These are phyloP conservation scores for Epichloe sibirici DNA, from an alignment of 2,329 filamentous ascomycete genomes.

Conservation along the genomic window DNA sequence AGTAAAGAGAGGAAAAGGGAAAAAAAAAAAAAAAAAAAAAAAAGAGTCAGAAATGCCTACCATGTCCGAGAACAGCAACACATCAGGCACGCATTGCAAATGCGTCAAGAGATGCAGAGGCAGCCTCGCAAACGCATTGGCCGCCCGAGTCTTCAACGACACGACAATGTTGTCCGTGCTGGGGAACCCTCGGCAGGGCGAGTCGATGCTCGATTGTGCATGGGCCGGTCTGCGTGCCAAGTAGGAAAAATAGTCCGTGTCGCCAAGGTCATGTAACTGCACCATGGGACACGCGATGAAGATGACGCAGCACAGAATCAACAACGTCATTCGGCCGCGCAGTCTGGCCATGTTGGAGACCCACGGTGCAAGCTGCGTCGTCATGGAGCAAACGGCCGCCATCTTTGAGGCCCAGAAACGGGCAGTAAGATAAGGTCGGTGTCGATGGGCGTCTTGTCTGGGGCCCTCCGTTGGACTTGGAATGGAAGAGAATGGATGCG, in stretches of 20 bases:
- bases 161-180: constrained; percentile 32
- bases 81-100: constrained; percentile 40
- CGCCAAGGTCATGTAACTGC: not conserved
- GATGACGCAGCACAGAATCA: not conserved
- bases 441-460: too few relatives aligned
- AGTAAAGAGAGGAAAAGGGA: not conserved
- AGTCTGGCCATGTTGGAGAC: not conserved
- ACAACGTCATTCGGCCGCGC: not conserved
- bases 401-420: not conserved
- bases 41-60: constrained; percentile 7
- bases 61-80: constrained; percentile 46
- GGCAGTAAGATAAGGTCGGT: too few relatives aligned
- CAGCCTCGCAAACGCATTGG: constrained; percentile 40
- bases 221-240: constrained; percentile 23
- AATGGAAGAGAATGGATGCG: too few relatives aligned
- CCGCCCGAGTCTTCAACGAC: constrained; percentile 48
- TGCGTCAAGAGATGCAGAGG: constrained; percentile 44
- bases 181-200: constrained; percentile 29
- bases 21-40: not conserved
- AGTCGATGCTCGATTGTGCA: constrained; percentile 23
- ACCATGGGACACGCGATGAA: not conserved
- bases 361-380: not conserved
- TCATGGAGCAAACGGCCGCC: not conserved
- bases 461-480: too few relatives aligned
- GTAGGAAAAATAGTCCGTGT: constrained; percentile 11